phyloP scores from a whole-genome alignment of 306 rosid genomes.

The Lathyrus sativus region DNA sequence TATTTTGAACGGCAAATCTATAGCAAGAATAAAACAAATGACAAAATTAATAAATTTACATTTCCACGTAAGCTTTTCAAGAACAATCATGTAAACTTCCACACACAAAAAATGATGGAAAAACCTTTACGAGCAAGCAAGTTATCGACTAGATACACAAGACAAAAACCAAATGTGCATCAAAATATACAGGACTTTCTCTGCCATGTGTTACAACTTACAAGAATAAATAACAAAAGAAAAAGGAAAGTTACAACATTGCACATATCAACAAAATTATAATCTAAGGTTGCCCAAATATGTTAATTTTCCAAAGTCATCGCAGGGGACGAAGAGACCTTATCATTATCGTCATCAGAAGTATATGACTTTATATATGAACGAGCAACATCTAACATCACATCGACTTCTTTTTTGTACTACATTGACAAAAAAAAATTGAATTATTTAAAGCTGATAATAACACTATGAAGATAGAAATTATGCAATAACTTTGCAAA shows the following conservation, averaged over 20 bases:
- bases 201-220: slow-evolving; percentile 25
- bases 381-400: slow-evolving; percentile 76
- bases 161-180: slow-evolving; percentile 39
- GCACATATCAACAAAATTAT: slow-evolving; percentile 37
- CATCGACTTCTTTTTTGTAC: slow-evolving; percentile 92
- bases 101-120: too few relatives aligned
- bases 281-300: slow-evolving; percentile 30
- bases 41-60: slow-evolving; percentile 14
- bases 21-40: neutral
- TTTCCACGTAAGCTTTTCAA: slow-evolving; percentile 10
- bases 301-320: slow-evolving; percentile 43
- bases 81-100: slow-evolving; percentile 26
- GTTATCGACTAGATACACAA: slow-evolving; percentile 22
- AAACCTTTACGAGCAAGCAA: slow-evolving; percentile 12
- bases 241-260: slow-evolving; percentile 33
- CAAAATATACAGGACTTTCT: slow-evolving; percentile 30
- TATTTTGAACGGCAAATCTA: neutral
- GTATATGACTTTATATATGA: slow-evolving; percentile 49
- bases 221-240: slow-evolving; percentile 31
- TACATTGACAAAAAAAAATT: slow-evolving; percentile 43
- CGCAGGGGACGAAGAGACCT: slow-evolving; percentile 39
- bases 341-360: slow-evolving; percentile 42
- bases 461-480: slow-evolving; percentile 24
- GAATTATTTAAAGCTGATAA: slow-evolving; percentile 28
- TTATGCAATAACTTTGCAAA: slow-evolving; percentile 14